Conservation (phyloP, 2,329 filamentous ascomycete species). For the Apiospora rasikravindrae region DNA sequence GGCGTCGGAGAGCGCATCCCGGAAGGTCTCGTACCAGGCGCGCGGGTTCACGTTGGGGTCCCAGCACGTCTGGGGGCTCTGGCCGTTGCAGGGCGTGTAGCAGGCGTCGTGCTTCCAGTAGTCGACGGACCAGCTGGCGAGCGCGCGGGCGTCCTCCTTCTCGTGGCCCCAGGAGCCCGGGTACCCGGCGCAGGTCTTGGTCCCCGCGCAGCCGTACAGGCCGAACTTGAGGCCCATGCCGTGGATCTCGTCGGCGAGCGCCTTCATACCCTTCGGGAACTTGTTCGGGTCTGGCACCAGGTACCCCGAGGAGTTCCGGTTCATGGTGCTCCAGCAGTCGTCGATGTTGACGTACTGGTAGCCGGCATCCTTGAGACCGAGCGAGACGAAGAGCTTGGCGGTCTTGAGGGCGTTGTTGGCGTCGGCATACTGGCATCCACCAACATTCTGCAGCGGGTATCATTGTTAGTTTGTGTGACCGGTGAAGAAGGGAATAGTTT, state of each 20-base stretch:
- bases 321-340: conserved; percentile 27
- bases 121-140: conserved; percentile 50
- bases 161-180: conserved; percentile 58
- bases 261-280: conserved; percentile 44
- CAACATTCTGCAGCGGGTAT: not conserved
- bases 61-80: conserved; percentile 33
- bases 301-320: conserved; percentile 10
- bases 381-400: conserved; percentile 15
- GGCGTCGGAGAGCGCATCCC: conserved; percentile 40
- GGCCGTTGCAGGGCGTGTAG: conserved; percentile 37
- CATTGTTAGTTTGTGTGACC: not conserved
- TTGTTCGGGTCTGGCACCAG: conserved; percentile 28
- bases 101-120: conserved; percentile 50
- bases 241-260: conserved; percentile 43
- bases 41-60: not conserved
- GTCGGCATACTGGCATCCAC: conserved; percentile 8
- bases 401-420: conserved; percentile 17
- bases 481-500: not conserved
- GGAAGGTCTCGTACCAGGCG: conserved; percentile 37
- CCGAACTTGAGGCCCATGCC: conserved; percentile 44
- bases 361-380: conserved; percentile 25
- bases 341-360: conserved; percentile 30
- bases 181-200: conserved; percentile 56
- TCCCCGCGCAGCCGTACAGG: conserved; percentile 49
- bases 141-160: conserved; percentile 55